Evolutionary conservation across 2,329 filamentous ascomycete genomes (phyloP), one percentile per base, ranked within the genome.

Genomic region (Cytospora chrysosperma): DNA sequence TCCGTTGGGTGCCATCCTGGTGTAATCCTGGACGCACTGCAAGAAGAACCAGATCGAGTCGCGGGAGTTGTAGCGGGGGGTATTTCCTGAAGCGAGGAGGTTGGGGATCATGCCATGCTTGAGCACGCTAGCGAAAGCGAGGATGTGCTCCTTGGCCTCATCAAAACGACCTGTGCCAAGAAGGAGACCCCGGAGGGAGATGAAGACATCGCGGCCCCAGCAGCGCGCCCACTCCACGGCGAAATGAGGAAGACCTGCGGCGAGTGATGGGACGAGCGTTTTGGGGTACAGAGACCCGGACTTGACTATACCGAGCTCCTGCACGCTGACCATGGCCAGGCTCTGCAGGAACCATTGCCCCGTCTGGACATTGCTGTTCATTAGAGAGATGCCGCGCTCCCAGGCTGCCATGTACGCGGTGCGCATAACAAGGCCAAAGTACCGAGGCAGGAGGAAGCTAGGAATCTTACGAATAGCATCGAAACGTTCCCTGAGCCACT

Each of bases 21-120:
- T 88, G 74, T 96, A 99, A 72, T 99, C 95, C 72, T 99, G 95
- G 56, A 98, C 94, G 68, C 91, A 91, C 75, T 99, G 95, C 58
- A 99, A 77, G 81, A 96, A 97, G 82, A 98, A 99, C 95, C 95
- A 99, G 50, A 97, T 87, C 0, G 95, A 97, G 76, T 99, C 95
- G 65, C 95, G 86, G 51, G 95, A 93, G 75, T 99, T 99, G 80
- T 98, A 99, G 28, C 95, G 85, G 3, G 95, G 95, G 19, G 88
- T 83, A 65, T 89, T 91, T 8, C 95, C 93, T 65, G 91, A 92
- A 68, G 92, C 89, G 17, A 99, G 82, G 24, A 99, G 82, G 72
- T 99, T 99, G 17, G 95, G 95, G 63, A 99, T 93, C 93, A 98
- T 96, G 57, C 95, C 95, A 71, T 99, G 95, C 81, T 99, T 99